These are phyloP conservation scores for Cubamyces sp. DNA, from an alignment of 768 basidiomycete species.

Conservation along the genomic window DNA sequence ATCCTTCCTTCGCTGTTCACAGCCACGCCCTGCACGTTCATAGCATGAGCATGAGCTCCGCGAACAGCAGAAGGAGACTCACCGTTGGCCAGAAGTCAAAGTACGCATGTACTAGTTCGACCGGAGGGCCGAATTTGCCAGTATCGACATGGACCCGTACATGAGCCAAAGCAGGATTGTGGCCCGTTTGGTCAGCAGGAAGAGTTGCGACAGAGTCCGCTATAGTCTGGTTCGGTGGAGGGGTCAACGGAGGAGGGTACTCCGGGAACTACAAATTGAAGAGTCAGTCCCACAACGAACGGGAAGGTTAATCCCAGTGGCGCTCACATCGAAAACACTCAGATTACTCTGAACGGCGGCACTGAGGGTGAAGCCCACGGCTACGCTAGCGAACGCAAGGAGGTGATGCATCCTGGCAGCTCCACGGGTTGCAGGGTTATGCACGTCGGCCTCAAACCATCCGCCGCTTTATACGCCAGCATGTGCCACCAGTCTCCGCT, in stretches of 20 bases:
- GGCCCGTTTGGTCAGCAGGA: slow-evolving; percentile 3
- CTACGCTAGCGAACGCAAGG: neutral
- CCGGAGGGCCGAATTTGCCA: slow-evolving; percentile 21
- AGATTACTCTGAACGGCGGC: neutral
- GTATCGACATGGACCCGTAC: slow-evolving; percentile 23
- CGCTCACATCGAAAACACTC: slow-evolving; percentile 24
- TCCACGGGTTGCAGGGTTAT: neutral
- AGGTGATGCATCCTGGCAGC: neutral
- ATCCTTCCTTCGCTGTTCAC: slow-evolving; percentile 24
- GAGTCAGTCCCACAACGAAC: slow-evolving; percentile 16
- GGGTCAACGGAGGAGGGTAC: slow-evolving; percentile 24
- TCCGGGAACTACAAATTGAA: slow-evolving; percentile 22
- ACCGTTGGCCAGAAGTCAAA: slow-evolving; percentile 29
- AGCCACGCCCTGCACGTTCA: slow-evolving; percentile 19
- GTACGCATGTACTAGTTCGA: slow-evolving; percentile 27
- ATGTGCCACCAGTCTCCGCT: neutral
- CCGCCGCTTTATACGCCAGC: neutral
- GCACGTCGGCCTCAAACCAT: too few species aligned
- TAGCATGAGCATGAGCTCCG: neutral
- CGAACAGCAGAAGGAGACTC: neutral
- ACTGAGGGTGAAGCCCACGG: neutral
- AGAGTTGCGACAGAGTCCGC: slow-evolving; percentile 14
- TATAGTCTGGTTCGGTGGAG: slow-evolving; percentile 18
- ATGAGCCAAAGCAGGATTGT: slow-evolving; percentile 4
- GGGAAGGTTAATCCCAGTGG: slow-evolving; percentile 2